Evolutionary conservation across 768 basidiomycete species (phyloP).

Genomic region (Lactarius deliciosus): DNA sequence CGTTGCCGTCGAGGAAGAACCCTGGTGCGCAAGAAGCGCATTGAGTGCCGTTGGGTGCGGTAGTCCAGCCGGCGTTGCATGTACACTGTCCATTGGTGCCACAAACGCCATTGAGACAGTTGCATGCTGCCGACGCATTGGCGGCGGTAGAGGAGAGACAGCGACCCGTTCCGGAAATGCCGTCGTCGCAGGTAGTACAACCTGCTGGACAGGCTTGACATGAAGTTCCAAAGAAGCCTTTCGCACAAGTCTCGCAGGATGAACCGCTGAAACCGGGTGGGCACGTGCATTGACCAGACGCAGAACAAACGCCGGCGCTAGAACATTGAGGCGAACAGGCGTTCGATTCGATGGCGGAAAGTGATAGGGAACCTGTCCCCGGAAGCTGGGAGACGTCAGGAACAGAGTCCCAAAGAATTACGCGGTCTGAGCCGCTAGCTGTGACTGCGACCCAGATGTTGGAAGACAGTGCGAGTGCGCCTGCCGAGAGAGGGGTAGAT

Average conservation of each 20-base stretch:
- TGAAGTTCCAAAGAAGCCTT: constrained; percentile 71
- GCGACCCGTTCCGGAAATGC: constrained; percentile 71
- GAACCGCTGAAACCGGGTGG: constrained; percentile 71
- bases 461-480: constrained; percentile 66
- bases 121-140: constrained; percentile 65
- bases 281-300: constrained; percentile 71
- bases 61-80: constrained; percentile 77
- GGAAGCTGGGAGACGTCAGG: constrained; percentile 75
- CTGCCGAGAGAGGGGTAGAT: constrained; percentile 45
- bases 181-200: constrained; percentile 74
- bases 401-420: constrained; percentile 77
- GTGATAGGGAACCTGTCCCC: constrained; percentile 47
- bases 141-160: constrained; percentile 55
- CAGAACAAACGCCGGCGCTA: constrained; percentile 66
- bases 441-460: constrained; percentile 69
- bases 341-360: constrained; percentile 71
- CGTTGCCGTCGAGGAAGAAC: constrained; percentile 77
- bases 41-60: constrained; percentile 66
- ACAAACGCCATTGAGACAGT: constrained; percentile 82
- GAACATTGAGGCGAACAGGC: constrained; percentile 77
- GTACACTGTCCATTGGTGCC: constrained; percentile 64
- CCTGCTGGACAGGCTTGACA: constrained; percentile 70
- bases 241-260: constrained; percentile 74
- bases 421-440: constrained; percentile 51
- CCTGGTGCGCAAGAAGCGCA: constrained; percentile 75